Base-by-base conservation (phyloP, 768 basidiomycete genomes). In the Boletus reticuloceps region DNA sequence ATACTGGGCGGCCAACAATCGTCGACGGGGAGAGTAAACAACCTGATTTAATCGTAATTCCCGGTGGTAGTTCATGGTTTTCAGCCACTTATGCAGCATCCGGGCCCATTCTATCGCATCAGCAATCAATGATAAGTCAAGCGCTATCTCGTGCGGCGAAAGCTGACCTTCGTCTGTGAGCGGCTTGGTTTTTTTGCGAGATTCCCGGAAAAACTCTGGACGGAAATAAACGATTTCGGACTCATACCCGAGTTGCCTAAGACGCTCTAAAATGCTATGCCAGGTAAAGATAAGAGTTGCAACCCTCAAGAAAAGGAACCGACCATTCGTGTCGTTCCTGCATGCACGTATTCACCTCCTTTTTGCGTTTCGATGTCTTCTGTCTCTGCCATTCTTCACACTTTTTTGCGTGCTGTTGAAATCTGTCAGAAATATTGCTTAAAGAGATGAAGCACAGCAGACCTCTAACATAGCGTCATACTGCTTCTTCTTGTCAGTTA, bases 1-100 rank as follows among this genome's bases (percentile, higher is more conserved):
- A 46, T 56, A 60, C 25, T 37, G 31, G 38, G 25, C n/a, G 12
- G 12, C 27, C 38, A 62, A 37, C 3, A 22, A 12, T 4, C 6
- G 13, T 43, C 50, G 46, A 34, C 61, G 59, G 9, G 49, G 36
- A 2, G 12, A 4, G 43, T 56, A 51, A 11, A 56, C 45, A 31
- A 8, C 19, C 25, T 4, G 8, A 16, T 60, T 31, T 6, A 50
- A 17, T 47, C 48, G 32, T 11, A 1, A 4, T 9, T 6, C 4
- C 16, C 31, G 31, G 13, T 13, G 13, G 7, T 22, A 1, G 12
- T 45, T 20, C 60, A 59, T 55, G 1, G 17, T 41, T 10, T 41
- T 6, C 27, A 47, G 10, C 41, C 53, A 53, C 39, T 17, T 1
- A 2, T 49, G 53, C 29, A 37, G 13, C 9, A 59, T 45, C 5